Conservation (phyloP, 805 yeast species). For the Yamadazyma sp. region DNA sequence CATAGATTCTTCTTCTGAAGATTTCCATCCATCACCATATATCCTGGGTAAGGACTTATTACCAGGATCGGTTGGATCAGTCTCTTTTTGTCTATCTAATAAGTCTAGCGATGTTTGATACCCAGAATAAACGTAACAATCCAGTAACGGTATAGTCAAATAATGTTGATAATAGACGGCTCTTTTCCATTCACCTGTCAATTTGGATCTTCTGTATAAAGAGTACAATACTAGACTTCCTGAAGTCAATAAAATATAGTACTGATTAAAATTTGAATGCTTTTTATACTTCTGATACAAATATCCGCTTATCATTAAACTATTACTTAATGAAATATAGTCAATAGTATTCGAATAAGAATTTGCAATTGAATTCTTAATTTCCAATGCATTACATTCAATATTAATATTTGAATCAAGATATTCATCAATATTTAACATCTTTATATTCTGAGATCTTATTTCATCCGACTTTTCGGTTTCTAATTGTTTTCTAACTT, state of each 20-base stretch:
- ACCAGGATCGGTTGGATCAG: slow-evolving; percentile 51
- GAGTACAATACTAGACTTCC: slow-evolving; percentile 63
- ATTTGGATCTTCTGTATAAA: slow-evolving; percentile 43
- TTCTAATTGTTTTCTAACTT: slow-evolving; percentile 39
- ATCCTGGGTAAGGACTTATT: slow-evolving; percentile 63
- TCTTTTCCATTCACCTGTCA: slow-evolving; percentile 45
- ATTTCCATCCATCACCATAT: slow-evolving; percentile 80
- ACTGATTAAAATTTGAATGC: slow-evolving; percentile 62
- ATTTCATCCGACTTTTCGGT: slow-evolving; percentile 29
- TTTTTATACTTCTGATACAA: slow-evolving; percentile 68
- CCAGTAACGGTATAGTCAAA: slow-evolving; percentile 57
- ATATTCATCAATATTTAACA: slow-evolving; percentile 51
- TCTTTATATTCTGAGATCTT: slow-evolving; percentile 43
- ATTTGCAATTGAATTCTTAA: slow-evolving; percentile 56
- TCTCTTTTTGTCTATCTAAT: slow-evolving; percentile 41
- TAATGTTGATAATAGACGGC: slow-evolving; percentile 49
- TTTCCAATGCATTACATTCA: slow-evolving; percentile 36
- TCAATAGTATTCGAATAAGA: slow-evolving; percentile 53
- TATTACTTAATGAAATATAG: slow-evolving; percentile 54
- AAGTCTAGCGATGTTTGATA: slow-evolving; percentile 56
- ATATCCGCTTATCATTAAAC: slow-evolving; percentile 61
- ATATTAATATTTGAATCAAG: slow-evolving; percentile 53
- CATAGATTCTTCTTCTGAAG: slow-evolving; percentile 70
- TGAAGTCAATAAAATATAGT: slow-evolving; percentile 64
- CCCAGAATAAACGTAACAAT: slow-evolving; percentile 78